A percentile compares a stretch with the other conserved stretches of the same genome.
These are phyloP conservation scores for Thermomyces lanuginosus DNA, from an alignment of 2,329 filamentous ascomycete genomes.

Conservation along the genomic window DNA sequence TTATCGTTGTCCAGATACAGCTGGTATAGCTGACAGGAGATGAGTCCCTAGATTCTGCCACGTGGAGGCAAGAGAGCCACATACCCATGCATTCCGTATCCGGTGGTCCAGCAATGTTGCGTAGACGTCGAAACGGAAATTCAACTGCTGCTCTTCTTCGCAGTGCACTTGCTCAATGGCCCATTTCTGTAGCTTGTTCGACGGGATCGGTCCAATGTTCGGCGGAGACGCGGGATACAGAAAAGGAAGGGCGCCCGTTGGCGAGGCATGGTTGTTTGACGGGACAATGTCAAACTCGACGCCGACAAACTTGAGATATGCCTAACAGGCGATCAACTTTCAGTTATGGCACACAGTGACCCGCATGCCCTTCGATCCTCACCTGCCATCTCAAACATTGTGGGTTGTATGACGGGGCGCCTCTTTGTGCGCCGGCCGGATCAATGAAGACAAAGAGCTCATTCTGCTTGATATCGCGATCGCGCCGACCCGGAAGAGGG, in stretches of 20 bases:
- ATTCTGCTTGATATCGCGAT: too few species aligned
- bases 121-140: constrained; percentile 55
- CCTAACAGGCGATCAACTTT: constrained; percentile 33
- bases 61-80: constrained; percentile 12
- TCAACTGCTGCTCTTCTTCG: constrained; percentile 34
- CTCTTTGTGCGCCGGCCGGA: constrained; percentile 42
- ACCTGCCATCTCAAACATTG: constrained; percentile 95
- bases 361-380: constrained; percentile 11
- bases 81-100: constrained; percentile 74
- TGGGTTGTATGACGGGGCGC: constrained; percentile 71
- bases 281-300: constrained; percentile 50
- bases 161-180: constrained; percentile 36
- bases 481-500: constrained; percentile 42
- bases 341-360: neutral
- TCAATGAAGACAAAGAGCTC: constrained; percentile 64
- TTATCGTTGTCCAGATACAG: constrained; percentile 63
- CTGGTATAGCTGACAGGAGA: constrained; percentile 45
- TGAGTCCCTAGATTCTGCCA: too few species aligned
- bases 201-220: constrained; percentile 36
- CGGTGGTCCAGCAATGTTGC: constrained; percentile 57
- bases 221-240: constrained; percentile 44
- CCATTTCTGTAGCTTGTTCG: constrained; percentile 55
- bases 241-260: constrained; percentile 75
- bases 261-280: constrained; percentile 87
- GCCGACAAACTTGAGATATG: constrained; percentile 62